Conservation (phyloP, 2,329 filamentous ascomycete genomes). For the Lomentospora prolificans region DNA sequence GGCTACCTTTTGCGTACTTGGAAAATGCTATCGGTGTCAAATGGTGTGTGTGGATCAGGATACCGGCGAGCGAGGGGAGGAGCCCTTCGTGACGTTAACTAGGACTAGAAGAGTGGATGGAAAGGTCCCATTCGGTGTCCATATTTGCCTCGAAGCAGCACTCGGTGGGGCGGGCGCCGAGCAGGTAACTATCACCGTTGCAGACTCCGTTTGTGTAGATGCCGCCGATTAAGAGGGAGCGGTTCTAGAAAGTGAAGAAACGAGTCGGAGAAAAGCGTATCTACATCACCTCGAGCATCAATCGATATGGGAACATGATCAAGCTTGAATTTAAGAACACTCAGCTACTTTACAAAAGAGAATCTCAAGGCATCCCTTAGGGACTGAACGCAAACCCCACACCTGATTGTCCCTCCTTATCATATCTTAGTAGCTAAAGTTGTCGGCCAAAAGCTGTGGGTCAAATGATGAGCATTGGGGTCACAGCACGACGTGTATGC, state of each 20-base stretch:
- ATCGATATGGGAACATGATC: not conserved
- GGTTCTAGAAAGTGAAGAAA: not conserved
- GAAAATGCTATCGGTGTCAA: conserved; percentile 79
- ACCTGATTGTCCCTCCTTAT: conserved; percentile 1
- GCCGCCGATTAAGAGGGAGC: not conserved
- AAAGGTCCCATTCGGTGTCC: conserved; percentile 82
- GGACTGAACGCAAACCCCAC: conserved; percentile 2
- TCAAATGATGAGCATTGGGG: conserved; percentile 6
- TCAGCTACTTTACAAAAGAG: conserved; percentile 1
- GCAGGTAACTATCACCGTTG: not conserved
- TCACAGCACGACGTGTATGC: conserved; percentile 6
- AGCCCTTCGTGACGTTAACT: conserved; percentile 79
- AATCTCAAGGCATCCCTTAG: conserved; percentile 3
- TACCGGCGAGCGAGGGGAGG: conserved; percentile 66
- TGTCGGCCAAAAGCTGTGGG: not conserved
- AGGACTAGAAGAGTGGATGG: conserved; percentile 78
- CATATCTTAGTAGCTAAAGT: not conserved
- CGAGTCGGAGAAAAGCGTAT: not conserved
- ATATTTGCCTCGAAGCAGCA: conserved; percentile 42
- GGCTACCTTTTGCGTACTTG: conserved; percentile 59
- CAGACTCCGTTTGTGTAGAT: not conserved
- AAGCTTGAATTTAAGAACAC: conserved; percentile 8
- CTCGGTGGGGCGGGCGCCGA: not conserved
- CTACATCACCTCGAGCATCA: not conserved
- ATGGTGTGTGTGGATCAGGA: conserved; percentile 93